A percentile compares a stretch with the other conserved stretches of the same genome.
Evolutionary conservation across 176 grass and related monocot genomes (phyloP).

Genomic region (Triticum urartu): DNA sequence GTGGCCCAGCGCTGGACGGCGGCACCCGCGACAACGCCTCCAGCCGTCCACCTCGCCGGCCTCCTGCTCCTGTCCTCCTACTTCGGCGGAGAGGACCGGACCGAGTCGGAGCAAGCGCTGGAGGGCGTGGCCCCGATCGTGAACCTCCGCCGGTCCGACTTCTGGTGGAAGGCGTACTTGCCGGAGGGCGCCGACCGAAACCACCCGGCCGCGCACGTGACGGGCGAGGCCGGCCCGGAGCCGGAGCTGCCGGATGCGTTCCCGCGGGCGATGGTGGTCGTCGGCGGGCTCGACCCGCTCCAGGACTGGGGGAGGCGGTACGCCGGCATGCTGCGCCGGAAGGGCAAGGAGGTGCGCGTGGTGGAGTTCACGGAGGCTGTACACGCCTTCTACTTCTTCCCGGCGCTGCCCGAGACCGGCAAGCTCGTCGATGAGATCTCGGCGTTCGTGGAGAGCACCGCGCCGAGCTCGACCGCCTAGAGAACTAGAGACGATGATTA

Average conservation of each 20-base stretch:
- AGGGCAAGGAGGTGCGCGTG: conserved; percentile 20
- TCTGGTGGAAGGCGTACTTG: conserved; percentile 40
- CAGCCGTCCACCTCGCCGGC: conserved; percentile 32
- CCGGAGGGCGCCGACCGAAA: conserved; percentile 38
- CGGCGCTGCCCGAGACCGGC: conserved; percentile 7
- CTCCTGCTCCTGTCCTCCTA: conserved; percentile 39
- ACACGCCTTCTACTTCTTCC: conserved; percentile 39
- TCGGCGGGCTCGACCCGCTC: conserved; percentile 40
- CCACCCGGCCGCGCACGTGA: conserved; percentile 32
- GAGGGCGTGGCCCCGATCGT: conserved; percentile 21
- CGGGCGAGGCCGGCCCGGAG: not conserved
- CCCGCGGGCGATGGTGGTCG: conserved; percentile 31
- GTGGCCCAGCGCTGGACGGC: conserved; percentile 30
- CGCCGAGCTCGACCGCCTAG: not conserved
- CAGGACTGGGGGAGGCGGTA: conserved; percentile 42
- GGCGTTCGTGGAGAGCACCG: conserved; percentile 9
- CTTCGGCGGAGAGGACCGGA: conserved; percentile 51
- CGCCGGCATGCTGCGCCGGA: not conserved
- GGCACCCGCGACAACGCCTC: not conserved
- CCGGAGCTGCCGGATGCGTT: conserved; percentile 26
- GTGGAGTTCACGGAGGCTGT: conserved; percentile 38
- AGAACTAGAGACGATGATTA: not conserved
- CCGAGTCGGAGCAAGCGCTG: conserved; percentile 22
- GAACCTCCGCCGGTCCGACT: conserved; percentile 19
- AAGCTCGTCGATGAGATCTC: not conserved